A percentile compares a stretch with the other conserved stretches of the same genome.
phyloP scores from a whole-genome alignment of 257 asterid genomes.

The Fraxinus excelsior region DNA sequence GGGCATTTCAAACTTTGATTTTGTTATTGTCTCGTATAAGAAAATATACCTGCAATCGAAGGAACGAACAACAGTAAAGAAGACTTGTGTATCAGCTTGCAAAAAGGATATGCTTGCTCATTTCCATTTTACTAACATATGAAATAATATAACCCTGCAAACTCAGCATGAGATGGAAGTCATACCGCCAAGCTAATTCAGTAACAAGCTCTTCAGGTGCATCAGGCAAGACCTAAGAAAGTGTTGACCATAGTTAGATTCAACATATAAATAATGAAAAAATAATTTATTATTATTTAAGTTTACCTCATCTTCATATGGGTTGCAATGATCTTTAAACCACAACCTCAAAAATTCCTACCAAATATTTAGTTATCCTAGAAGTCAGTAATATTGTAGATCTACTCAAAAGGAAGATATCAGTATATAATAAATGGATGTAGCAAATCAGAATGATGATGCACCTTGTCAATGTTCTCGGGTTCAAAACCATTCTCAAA shows the following conservation, averaged over 20 bases:
- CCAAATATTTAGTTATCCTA: conserved; percentile 24
- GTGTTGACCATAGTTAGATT: conserved; percentile 17
- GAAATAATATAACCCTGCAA: neutral
- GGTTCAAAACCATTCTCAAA: conserved; percentile 80
- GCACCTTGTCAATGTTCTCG: conserved; percentile 95
- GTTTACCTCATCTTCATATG: conserved; percentile 82
- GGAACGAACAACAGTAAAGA: conserved; percentile 14
- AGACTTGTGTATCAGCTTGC: neutral
- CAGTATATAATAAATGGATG: neutral
- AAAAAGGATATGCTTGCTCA: neutral
- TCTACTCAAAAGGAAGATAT: neutral
- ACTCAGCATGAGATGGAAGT: conserved; percentile 17
- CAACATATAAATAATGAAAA: neutral
- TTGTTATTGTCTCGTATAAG: conserved; percentile 81
- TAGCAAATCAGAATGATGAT: conserved; percentile 1
- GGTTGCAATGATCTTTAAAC: conserved; percentile 90
- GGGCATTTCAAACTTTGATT: conserved; percentile 63
- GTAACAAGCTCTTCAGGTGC: conserved; percentile 89
- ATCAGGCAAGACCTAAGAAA: conserved; percentile 75
- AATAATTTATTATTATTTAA: neutral
- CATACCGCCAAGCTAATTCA: conserved; percentile 91
- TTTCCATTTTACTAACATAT: neutral
- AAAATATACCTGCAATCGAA: conserved; percentile 63
- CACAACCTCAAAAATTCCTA: conserved; percentile 95
- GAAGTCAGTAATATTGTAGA: conserved; percentile 22